Percentiles rank a stretch among this genome's conserved stretches.
phyloP scores from a whole-genome alignment of 352 stramenopile species.

The Globisporangium spiculum region DNA sequence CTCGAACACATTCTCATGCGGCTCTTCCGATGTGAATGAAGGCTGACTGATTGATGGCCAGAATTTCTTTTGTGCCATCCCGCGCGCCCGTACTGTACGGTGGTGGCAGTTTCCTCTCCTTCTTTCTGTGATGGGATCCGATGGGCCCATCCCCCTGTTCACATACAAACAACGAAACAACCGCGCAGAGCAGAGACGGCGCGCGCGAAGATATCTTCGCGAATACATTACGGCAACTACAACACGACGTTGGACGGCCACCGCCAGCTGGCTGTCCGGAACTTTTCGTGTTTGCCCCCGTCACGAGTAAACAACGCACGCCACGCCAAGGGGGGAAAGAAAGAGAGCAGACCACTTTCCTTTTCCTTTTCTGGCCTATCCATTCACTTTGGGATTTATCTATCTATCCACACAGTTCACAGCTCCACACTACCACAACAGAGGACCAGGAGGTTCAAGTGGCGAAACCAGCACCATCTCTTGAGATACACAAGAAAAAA shows the following conservation, averaged over 20 bases:
- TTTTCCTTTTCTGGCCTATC: neutral
- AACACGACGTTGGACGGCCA: neutral
- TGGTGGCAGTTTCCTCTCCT: neutral
- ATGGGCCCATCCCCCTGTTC: neutral
- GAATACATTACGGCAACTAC: conserved; percentile 9
- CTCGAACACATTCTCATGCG: neutral
- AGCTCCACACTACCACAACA: neutral
- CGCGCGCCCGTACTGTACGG: neutral
- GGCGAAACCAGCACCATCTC: neutral
- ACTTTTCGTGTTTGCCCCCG: neutral
- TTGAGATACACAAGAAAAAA: neutral
- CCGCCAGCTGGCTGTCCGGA: conserved; percentile 3
- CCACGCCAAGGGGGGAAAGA: neutral
- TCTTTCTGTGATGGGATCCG: conserved; percentile 7
- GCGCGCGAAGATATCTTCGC: conserved; percentile 4
- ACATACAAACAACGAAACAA: conserved; percentile 2
- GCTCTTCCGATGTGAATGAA: neutral
- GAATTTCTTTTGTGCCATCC: conserved; percentile 22
- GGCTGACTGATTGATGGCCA: neutral
- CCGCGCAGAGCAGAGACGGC: neutral
- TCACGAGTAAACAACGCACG: conserved; percentile 7
- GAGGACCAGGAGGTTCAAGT: neutral
- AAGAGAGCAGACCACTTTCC: neutral
- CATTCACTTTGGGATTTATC: neutral
- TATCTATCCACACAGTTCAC: too few species aligned